A percentile compares a stretch with the other conserved stretches of the same genome.
phyloP scores from a whole-genome alignment of 2,329 filamentous ascomycete genomes.

The Colletotrichum somersetense region DNA sequence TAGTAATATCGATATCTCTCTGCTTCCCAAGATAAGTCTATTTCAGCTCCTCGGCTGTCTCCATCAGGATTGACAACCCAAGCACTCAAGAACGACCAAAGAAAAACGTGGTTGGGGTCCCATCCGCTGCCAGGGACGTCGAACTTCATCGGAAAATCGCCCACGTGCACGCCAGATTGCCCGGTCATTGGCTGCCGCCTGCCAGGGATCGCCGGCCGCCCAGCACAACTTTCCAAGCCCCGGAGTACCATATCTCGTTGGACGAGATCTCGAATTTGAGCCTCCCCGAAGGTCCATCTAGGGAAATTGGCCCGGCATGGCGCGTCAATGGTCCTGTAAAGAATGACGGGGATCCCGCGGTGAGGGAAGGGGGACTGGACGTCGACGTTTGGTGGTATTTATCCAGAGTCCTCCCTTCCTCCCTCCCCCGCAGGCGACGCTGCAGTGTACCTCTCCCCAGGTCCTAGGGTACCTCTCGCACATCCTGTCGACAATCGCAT shows the following conservation, averaged over 20 bases:
- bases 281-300: slow-evolving; percentile 24
- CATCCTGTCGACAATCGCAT: slow-evolving; percentile 9
- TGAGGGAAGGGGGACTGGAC: slow-evolving; percentile 7
- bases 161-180: slow-evolving; percentile 46
- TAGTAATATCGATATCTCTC: neutral
- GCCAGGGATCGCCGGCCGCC: slow-evolving; percentile 24
- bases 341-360: slow-evolving; percentile 23
- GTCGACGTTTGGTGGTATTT: slow-evolving; percentile 31
- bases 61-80: slow-evolving; percentile 6
- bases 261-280: slow-evolving; percentile 34
- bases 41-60: neutral
- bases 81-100: slow-evolving; percentile 13
- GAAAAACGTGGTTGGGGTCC: slow-evolving; percentile 29
- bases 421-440: slow-evolving; percentile 25
- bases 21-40: slow-evolving; percentile 14
- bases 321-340: slow-evolving; percentile 33
- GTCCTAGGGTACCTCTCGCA: slow-evolving; percentile 5
- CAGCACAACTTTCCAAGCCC: neutral
- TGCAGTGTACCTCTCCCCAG: slow-evolving; percentile 16
- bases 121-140: slow-evolving; percentile 23
- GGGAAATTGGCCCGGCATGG: slow-evolving; percentile 39
- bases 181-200: slow-evolving; percentile 47
- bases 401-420: slow-evolving; percentile 21
- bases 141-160: slow-evolving; percentile 17
- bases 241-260: slow-evolving; percentile 20